phyloP scores from a whole-genome alignment of 2,329 filamentous ascomycete species.

The Penicillium sp. region DNA sequence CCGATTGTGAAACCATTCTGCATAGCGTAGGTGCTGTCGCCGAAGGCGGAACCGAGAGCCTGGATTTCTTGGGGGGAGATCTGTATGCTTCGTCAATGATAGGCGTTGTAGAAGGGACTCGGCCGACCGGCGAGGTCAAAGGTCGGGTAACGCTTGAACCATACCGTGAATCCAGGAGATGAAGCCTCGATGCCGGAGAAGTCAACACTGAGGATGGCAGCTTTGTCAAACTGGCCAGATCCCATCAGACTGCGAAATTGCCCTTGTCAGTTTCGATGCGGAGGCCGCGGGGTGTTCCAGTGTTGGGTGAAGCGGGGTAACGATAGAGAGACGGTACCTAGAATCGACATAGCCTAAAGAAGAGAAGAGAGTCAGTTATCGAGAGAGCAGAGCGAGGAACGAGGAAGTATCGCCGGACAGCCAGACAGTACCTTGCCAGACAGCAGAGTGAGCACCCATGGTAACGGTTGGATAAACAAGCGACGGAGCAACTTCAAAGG shows the following conservation, averaged over 20 bases:
- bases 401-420: not conserved
- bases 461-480: constrained; percentile 29
- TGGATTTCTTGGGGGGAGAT: constrained; percentile 60
- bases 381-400: not conserved
- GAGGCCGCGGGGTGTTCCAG: constrained; percentile 21
- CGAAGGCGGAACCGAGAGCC: constrained; percentile 57
- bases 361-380: not conserved
- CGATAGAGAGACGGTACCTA: constrained; percentile 53
- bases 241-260: constrained; percentile 70
- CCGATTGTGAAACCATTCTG: constrained; percentile 72
- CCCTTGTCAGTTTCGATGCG: constrained; percentile 18
- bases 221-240: constrained; percentile 80
- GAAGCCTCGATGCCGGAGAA: constrained; percentile 82
- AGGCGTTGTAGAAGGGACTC: not conserved
- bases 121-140: constrained; percentile 2
- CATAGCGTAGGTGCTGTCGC: constrained; percentile 57
- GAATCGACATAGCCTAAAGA: constrained; percentile 64
- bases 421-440: constrained; percentile 40
- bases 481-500: constrained; percentile 19
- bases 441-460: constrained; percentile 44
- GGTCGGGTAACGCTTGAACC: constrained; percentile 22
- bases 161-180: constrained; percentile 74
- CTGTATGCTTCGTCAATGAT: constrained; percentile 37
- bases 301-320: constrained; percentile 19
- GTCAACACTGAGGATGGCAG: constrained; percentile 79